Base-by-base conservation (phyloP, 805 yeast genomes). In the Sugiyamaella boreocaroliniensis region DNA sequence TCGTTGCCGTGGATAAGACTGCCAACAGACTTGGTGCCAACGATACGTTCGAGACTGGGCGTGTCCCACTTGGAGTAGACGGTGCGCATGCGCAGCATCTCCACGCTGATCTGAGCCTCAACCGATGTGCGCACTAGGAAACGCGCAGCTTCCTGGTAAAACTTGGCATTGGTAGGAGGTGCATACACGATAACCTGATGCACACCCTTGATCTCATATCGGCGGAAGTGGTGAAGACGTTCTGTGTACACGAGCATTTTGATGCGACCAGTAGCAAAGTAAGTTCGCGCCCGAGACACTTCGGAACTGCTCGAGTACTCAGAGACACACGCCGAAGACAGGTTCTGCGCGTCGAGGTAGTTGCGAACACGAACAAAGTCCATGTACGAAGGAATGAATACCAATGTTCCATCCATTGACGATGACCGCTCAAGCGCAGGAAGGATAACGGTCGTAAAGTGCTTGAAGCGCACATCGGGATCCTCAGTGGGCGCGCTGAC, bases 181-280 rank as follows among this genome's bases (percentile, higher is more conserved):
- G 85, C 88, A 68, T 89, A 93, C 72, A 93, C 81, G 6, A 92
- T 67, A 15, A 93, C 76, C 52, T 83, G 85, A 64, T 86, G 84
- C 19, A 88, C 96, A 26, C 98, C 98, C 54, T 77, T 80, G 49
- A 93, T 74, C 53, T 86, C 90, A 67, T 79, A 90, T 49, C 98
- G 77, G 58, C 96, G 80, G 72, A 83, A 93, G 65, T 88, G 93
- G 68, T 93, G 98, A 65, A 92, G 73, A 76, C 99, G 83, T 63
- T 92, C 98, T 0, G 97, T 87, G 69, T 92, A 92, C n/a, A 93
- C 69, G 72, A 93, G 66, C 26, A 92, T 76, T 61, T 86, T 83
- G 29, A 74, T 71, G 52, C 82, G 76, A 1, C 81, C 80, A 43
- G 79, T 76, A 32, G 77, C 79, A 64, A 93, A 93, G 40, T 76